Evolutionary conservation across 371 early-diverging fungal species (phyloP).

Genomic region (Mucor mucedo): DNA sequence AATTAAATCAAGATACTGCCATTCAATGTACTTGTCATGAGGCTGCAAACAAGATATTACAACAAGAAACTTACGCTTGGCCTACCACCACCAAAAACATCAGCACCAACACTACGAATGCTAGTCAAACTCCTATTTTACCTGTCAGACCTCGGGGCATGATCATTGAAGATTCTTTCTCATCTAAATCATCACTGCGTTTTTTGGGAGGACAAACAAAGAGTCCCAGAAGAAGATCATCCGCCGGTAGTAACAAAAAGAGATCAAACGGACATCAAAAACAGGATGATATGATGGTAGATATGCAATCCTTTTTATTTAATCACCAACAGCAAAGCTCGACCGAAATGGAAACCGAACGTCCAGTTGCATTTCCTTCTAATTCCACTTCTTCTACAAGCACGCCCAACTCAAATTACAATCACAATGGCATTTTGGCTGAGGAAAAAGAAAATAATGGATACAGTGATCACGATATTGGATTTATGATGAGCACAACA

Average conservation of each 20-base stretch:
- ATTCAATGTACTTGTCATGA: conserved; percentile 24
- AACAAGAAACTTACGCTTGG: conserved; percentile 2
- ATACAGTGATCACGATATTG: not conserved
- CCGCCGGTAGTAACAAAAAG: not conserved
- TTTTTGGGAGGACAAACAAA: conserved; percentile 18
- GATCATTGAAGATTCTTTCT: conserved; percentile 1
- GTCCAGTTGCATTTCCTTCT: not conserved
- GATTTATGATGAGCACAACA: conserved; percentile 5
- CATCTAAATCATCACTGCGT: not conserved
- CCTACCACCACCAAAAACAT: not conserved
- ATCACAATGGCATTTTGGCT: not conserved
- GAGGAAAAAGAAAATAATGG: not conserved
- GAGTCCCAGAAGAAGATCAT: conserved; percentile 14
- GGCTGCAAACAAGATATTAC: conserved; percentile 14
- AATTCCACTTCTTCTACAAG: not conserved
- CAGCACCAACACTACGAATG: conserved; percentile 3
- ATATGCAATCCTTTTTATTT: conserved; percentile 12
- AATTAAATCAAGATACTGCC: not conserved
- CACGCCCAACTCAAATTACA: conserved; percentile 8
- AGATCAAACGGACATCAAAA: conserved; percentile 1
- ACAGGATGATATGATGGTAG: conserved; percentile 14
- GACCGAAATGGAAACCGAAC: not conserved
- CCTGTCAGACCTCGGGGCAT: conserved; percentile 12
- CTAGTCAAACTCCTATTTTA: not conserved
- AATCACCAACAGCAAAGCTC: not conserved